Base-by-base conservation (phyloP, 2,329 filamentous ascomycete species). In the Colletotrichum sp. region DNA sequence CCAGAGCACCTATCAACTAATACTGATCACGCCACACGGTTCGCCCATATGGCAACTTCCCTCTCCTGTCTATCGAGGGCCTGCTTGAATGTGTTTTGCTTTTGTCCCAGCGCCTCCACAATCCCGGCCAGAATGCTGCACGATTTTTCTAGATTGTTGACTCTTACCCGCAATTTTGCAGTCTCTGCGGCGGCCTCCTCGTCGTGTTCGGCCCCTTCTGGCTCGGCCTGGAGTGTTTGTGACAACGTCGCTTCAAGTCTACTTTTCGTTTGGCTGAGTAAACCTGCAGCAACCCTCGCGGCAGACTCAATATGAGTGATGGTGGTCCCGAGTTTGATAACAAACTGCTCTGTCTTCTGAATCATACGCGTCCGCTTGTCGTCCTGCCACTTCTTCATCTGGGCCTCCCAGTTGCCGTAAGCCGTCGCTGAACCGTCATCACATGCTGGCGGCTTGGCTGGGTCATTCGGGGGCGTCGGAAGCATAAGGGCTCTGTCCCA, bases 241-340 rank as follows among this genome's bases (percentile, higher is more conserved):
- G 55, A 14, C 1, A 3, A 5, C 2, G 24, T 28, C 1, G 6
- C 10, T 26, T 59, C 14, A 1, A 59, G 14, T 26, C 10, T 59
- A 16, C 21, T 59, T 16, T 59, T 59, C 12, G 55, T 59, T 18
- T 1, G 21, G 55, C 21, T 18, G 55, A 16, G 7, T 3, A 30
- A 16, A 13, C 0, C 21, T 2, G 55, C n/a, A 30, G 55, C 55
- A 59, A 59, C 26, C 7, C 8, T 59, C 2, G 21, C 55, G 21
- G 55, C 55, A 3, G 55, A 2, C 55, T 28, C 8, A 6, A 59
- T 26, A 3, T 59, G 12, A 6, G 16, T 16, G n/a, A 59, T 8
- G 4, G 12, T 59, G 1, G 7, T 10, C 1, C 55, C 26, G 0
- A 7, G 14, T 7, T 1, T 28, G 12, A 18, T 5, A 4, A 24